Percentiles rank a stretch among this genome's conserved stretches.
phyloP scores from a whole-genome alignment of 768 basidiomycete genomes.

The Amanita polypyramis region DNA sequence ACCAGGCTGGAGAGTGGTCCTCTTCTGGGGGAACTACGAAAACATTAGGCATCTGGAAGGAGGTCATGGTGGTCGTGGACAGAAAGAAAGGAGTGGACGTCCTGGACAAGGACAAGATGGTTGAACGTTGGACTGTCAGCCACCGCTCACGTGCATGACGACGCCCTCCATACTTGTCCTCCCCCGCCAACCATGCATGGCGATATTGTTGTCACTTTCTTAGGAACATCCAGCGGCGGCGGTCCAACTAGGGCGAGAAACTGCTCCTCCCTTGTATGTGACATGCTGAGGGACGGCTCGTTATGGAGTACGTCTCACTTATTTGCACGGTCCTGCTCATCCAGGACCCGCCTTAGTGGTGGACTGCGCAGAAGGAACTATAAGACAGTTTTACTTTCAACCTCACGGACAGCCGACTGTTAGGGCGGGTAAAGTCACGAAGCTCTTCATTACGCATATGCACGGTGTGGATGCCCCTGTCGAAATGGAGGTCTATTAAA shows the following conservation, averaged over 20 bases:
- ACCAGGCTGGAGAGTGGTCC: slow-evolving; percentile 42
- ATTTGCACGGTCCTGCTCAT: slow-evolving; percentile 2
- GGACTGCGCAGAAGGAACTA: slow-evolving; percentile 77
- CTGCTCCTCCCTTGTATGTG: slow-evolving; percentile 64
- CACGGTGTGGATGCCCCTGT: slow-evolving; percentile 39
- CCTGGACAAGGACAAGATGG: slow-evolving; percentile 1
- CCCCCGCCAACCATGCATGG: slow-evolving; percentile 19
- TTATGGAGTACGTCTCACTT: slow-evolving; percentile 51
- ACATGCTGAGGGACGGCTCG: slow-evolving; percentile 39
- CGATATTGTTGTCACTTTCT: slow-evolving; percentile 52
- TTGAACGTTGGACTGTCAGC: slow-evolving; percentile 15
- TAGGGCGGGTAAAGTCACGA: slow-evolving; percentile 38
- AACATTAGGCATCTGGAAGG: slow-evolving; percentile 34
- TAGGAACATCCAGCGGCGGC: slow-evolving; percentile 71
- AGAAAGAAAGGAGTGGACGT: slow-evolving; percentile 4
- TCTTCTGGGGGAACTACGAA: slow-evolving; percentile 51
- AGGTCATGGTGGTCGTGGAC: slow-evolving; percentile 8
- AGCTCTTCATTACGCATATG: slow-evolving; percentile 81
- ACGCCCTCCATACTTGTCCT: neutral
- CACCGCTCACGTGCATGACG: slow-evolving; percentile 23
- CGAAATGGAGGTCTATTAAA: neutral
- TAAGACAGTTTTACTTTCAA: slow-evolving; percentile 54
- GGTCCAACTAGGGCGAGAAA: slow-evolving; percentile 67
- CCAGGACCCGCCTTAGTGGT: slow-evolving; percentile 41
- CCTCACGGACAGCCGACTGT: slow-evolving; percentile 26